Conservation (phyloP, 768 basidiomycete species). For the Lentinula sp. region DNA sequence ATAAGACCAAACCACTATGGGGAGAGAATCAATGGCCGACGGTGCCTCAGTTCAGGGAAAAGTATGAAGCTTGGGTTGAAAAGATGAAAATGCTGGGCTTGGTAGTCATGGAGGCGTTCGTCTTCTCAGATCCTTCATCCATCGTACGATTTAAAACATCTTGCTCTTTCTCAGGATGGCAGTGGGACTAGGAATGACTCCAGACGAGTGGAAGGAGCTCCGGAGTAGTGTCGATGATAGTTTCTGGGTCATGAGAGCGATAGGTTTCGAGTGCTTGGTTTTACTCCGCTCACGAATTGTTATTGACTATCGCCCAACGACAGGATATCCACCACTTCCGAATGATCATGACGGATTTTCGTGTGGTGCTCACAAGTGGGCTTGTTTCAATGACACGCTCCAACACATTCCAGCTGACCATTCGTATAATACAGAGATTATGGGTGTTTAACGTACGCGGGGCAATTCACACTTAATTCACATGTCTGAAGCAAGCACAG, state of each 20-base stretch:
- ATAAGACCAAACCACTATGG: slow-evolving; percentile 67
- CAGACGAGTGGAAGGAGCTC: slow-evolving; percentile 64
- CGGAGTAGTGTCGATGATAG: slow-evolving; percentile 70
- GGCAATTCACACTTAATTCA: neutral
- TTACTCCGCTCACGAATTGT: neutral
- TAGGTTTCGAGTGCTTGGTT: slow-evolving; percentile 40
- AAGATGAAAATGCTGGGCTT: slow-evolving; percentile 84
- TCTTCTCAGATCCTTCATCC: slow-evolving; percentile 3
- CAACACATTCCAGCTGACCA: neutral
- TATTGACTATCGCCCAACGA: neutral
- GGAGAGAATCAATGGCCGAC: slow-evolving; percentile 87
- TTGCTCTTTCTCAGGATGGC: slow-evolving; percentile 55
- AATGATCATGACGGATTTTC: slow-evolving; percentile 75
- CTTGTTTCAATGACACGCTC: slow-evolving; percentile 1
- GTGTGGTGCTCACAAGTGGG: slow-evolving; percentile 85
- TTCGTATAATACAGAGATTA: slow-evolving; percentile 57
- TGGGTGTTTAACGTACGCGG: slow-evolving; percentile 75
- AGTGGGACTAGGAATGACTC: slow-evolving; percentile 66
- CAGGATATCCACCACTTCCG: slow-evolving; percentile 86
- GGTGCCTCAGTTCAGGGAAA: slow-evolving; percentile 50
- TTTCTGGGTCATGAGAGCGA: slow-evolving; percentile 87
- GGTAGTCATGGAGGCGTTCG: slow-evolving; percentile 83
- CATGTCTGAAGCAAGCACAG: slow-evolving; percentile 28
- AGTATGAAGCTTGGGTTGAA: slow-evolving; percentile 69
- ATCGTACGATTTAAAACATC: neutral